phyloP scores from a whole-genome alignment of 2,329 filamentous ascomycete genomes.

The Lasiodiplodia sp. region DNA sequence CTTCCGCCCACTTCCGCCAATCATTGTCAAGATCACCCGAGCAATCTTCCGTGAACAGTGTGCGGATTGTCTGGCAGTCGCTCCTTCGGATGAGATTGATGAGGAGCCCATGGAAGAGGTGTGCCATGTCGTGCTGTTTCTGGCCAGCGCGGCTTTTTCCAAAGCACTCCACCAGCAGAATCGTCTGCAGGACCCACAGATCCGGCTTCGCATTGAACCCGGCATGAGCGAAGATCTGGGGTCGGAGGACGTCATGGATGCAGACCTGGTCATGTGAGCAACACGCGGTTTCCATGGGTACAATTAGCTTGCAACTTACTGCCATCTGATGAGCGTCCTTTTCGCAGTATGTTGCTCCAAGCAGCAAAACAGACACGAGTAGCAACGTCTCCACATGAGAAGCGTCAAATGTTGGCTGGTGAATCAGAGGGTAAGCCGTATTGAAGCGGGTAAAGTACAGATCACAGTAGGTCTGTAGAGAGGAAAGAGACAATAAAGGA shows the following conservation, averaged over 20 bases:
- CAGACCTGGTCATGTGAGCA: conserved; percentile 51
- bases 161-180: conserved; percentile 69
- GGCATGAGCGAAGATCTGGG: conserved; percentile 65
- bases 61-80: conserved; percentile 57
- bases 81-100: conserved; percentile 64
- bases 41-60: conserved; percentile 44
- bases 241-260: conserved; percentile 66
- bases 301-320: conserved; percentile 39
- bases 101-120: conserved; percentile 64
- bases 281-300: neutral
- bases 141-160: conserved; percentile 69
- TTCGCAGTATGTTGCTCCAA: conserved; percentile 68
- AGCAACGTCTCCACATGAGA: conserved; percentile 59
- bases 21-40: conserved; percentile 52
- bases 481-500: conserved; percentile 58
- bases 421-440: conserved; percentile 65
- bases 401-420: conserved; percentile 64
- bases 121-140: conserved; percentile 69
- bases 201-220: conserved; percentile 66
- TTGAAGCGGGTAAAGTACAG: conserved; percentile 70
- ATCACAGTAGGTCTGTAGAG: conserved; percentile 64
- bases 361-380: conserved; percentile 61
- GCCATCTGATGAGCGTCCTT: conserved; percentile 67
- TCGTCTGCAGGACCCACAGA: conserved; percentile 68
- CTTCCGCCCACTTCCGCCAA: conserved; percentile 63